These are phyloP conservation scores for Auricularia heimuer DNA, from an alignment of 768 basidiomycete species.

Conservation along the genomic window DNA sequence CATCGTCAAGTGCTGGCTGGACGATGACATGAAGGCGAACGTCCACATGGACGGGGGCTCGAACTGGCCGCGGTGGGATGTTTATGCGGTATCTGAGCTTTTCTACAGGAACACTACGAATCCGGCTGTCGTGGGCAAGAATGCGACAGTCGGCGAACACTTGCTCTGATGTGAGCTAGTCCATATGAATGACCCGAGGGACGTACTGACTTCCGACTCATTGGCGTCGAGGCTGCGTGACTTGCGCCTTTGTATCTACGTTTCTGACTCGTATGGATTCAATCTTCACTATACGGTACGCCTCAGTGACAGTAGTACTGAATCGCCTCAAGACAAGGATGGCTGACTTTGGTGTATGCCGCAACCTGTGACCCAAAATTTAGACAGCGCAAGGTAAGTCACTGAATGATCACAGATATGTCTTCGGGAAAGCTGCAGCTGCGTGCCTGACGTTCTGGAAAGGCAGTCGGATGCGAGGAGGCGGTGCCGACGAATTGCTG, in stretches of 20 bases:
- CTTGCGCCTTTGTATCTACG: not conserved
- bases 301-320: too few relatives aligned
- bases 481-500: too few relatives aligned
- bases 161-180: not conserved
- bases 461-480: too few relatives aligned
- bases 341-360: too few relatives aligned
- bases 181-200: not conserved
- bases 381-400: too few relatives aligned
- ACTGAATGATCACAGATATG: not conserved
- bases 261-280: too few relatives aligned
- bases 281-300: too few relatives aligned
- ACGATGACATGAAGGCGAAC: constrained; percentile 1
- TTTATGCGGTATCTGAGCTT: not conserved
- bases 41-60: constrained; percentile 2
- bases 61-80: not conserved
- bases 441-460: too few relatives aligned
- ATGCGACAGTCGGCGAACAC: not conserved
- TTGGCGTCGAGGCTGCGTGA: not conserved
- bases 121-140: not conserved
- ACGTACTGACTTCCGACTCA: not conserved
- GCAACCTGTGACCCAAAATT: too few relatives aligned
- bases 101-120: not conserved
- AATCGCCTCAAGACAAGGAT: too few relatives aligned
- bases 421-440: too few relatives aligned
- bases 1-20: constrained; percentile 8